Evolutionary conservation across 306 rosid species (phyloP), one percentile per base, ranked within the genome.

Genomic region (Vachellia pachyceras): DNA sequence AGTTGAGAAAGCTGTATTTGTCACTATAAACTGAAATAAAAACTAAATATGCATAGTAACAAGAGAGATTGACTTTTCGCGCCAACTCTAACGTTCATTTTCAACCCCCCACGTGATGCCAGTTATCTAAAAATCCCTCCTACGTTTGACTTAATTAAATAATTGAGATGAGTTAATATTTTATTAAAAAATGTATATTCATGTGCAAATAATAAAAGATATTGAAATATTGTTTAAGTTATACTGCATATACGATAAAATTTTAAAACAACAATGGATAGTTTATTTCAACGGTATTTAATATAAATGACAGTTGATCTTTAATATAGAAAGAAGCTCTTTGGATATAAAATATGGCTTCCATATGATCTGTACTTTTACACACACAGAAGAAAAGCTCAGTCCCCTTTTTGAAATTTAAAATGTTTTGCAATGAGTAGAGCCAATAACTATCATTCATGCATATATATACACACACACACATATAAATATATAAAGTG

Each of bases 81-180:
- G 66, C 39, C 60, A 36, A 55, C 52, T 41, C 55, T 36, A 45
- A 75, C 39, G 36, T 40, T 44, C 36, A 20, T 54, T 33, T 70
- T 2, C 17, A 14, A 14, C 61, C 46, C 17, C 39, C 77, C 86
- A 79, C 64, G 84, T 84, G 87, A 79, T 64, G 64, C 74, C 70
- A 75, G 63, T 22, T 49, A 20, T 23, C 20, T 69, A 10, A 15
- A 79, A 68, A 36, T 47, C 13, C 29, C 5, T 64, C 8, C 11
- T 3, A 0, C 10, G 35, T 70, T 71, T 84, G 84, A 80, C 66
- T 71, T 76, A 29, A 75, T 40, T 52, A 57, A n/a, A 40, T 63
- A 57, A 74, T 44, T 10, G 4, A 36, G 36, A 10, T 14, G 9
- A 37, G n/a, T 14, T 29, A 11, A 60, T 58, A 3, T 58, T 58